These are phyloP conservation scores for Sarocladium strictum DNA, from an alignment of 2,329 filamentous ascomycete genomes.

Conservation along the genomic window DNA sequence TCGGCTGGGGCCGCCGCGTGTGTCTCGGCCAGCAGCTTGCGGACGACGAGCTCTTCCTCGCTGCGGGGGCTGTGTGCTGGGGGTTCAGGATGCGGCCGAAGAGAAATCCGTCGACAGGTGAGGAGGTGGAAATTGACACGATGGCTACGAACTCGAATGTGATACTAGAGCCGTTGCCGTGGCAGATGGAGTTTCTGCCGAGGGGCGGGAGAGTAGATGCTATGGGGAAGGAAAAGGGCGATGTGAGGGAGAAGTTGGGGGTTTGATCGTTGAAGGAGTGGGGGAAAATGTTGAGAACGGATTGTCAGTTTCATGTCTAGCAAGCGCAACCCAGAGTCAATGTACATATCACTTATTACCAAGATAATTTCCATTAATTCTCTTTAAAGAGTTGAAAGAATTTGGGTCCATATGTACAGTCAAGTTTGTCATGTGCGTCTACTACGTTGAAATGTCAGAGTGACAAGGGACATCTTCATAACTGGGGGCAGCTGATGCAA, in stretches of 20 bases:
- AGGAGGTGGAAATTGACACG: conserved; percentile 37
- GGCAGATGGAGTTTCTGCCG: conserved; percentile 37
- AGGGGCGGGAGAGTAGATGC: conserved; percentile 30
- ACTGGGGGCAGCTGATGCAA: too few species aligned
- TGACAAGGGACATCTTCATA: too few species aligned
- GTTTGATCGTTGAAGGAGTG: background rate
- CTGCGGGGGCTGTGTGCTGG: conserved; percentile 42
- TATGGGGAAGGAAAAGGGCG: conserved; percentile 31
- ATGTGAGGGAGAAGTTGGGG: conserved; percentile 22
- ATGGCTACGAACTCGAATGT: conserved; percentile 46
- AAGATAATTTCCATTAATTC: too few species aligned
- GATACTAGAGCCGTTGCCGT: conserved; percentile 44
- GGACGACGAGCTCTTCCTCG: conserved; percentile 48
- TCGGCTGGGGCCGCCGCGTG: conserved; percentile 49
- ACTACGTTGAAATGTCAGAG: too few species aligned
- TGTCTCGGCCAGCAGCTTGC: conserved; percentile 37
- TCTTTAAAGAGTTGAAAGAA: too few species aligned
- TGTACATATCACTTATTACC: too few species aligned
- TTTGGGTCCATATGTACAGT: too few species aligned
- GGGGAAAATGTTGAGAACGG: too few species aligned
- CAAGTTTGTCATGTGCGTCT: too few species aligned
- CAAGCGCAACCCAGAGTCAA: too few species aligned
- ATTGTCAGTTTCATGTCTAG: too few species aligned
- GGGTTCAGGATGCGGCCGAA: conserved; percentile 38
- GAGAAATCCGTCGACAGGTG: conserved; percentile 35